These are phyloP conservation scores for Pichia occidentalis DNA, from an alignment of 805 yeast genomes.

Conservation along the genomic window DNA sequence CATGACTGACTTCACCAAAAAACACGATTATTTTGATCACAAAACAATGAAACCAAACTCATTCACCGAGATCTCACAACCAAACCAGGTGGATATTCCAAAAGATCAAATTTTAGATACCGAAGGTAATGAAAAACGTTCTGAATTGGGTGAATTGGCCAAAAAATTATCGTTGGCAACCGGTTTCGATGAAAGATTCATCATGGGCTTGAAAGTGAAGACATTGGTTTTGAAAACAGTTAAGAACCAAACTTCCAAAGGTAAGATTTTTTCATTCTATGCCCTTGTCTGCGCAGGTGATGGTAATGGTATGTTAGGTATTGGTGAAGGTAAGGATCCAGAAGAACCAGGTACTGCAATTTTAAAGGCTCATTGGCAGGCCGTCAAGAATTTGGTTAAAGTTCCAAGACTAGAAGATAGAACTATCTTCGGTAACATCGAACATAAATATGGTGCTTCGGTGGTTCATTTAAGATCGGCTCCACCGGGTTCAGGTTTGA, in stretches of 20 bases:
- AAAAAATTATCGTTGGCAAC: slow-evolving; percentile 55
- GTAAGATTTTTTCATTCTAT: slow-evolving; percentile 77
- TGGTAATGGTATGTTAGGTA: slow-evolving; percentile 85
- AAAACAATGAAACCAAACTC: slow-evolving; percentile 26
- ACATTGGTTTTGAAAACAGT: slow-evolving; percentile 74
- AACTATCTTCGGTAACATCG: slow-evolving; percentile 80
- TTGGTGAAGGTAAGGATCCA: slow-evolving; percentile 91
- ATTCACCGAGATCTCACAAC: slow-evolving; percentile 23
- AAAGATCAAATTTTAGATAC: slow-evolving; percentile 18
- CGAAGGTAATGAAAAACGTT: slow-evolving; percentile 19
- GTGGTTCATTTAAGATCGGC: slow-evolving; percentile 76
- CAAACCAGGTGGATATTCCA: slow-evolving; percentile 22
- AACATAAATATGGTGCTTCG: slow-evolving; percentile 81
- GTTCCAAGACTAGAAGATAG: slow-evolving; percentile 87
- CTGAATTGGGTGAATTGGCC: slow-evolving; percentile 35
- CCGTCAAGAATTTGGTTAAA: slow-evolving; percentile 74
- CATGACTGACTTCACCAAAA: slow-evolving; percentile 60
- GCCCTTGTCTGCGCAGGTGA: slow-evolving; percentile 89
- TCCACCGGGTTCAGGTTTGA: slow-evolving; percentile 87
- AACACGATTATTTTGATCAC: slow-evolving; percentile 74
- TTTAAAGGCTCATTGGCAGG: slow-evolving; percentile 86
- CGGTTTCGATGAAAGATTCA: slow-evolving; percentile 57
- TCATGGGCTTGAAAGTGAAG: slow-evolving; percentile 54
- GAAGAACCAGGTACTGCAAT: slow-evolving; percentile 70
- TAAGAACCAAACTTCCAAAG: slow-evolving; percentile 86